A percentile compares a stretch with the other conserved stretches of the same genome.
phyloP scores from a whole-genome alignment of 1,139 yeast species.

The Sugiyamaella paludigena region DNA sequence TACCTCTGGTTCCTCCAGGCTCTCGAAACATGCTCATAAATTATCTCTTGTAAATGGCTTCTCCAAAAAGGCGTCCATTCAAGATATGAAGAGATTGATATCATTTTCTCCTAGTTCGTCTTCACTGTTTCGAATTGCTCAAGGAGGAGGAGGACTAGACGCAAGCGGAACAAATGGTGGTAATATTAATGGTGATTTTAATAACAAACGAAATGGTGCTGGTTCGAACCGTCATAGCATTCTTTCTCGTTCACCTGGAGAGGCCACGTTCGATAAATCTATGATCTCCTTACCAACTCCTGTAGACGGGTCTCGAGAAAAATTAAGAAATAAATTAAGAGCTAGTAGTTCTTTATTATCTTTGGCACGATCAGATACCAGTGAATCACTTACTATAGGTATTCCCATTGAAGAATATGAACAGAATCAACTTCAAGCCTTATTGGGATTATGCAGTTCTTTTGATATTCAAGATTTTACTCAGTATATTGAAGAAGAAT shows the following conservation, averaged over 20 bases:
- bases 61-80: constrained; percentile 19
- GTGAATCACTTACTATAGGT: constrained; percentile 30
- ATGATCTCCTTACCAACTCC: constrained; percentile 60
- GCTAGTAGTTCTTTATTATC: constrained; percentile 54
- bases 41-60: constrained; percentile 14
- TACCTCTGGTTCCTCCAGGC: not conserved
- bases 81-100: constrained; percentile 22
- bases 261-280: constrained; percentile 29
- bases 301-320: constrained; percentile 53
- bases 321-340: constrained; percentile 50
- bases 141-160: not conserved
- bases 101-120: constrained; percentile 19
- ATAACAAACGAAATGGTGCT: constrained; percentile 1
- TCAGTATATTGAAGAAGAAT: constrained; percentile 30
- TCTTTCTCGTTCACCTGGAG: constrained; percentile 7
- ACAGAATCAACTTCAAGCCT: constrained; percentile 33
- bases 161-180: not conserved
- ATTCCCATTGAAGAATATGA: constrained; percentile 36
- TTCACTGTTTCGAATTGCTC: constrained; percentile 12
- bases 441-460: constrained; percentile 41
- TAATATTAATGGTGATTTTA: constrained; percentile 12
- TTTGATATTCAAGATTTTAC: constrained; percentile 34
- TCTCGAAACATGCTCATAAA: constrained; percentile 13
- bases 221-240: constrained; percentile 4
- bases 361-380: constrained; percentile 31